Evolutionary conservation across 148 eudicot species (phyloP).

Genomic region (Rhododendron kiyosumense): DNA sequence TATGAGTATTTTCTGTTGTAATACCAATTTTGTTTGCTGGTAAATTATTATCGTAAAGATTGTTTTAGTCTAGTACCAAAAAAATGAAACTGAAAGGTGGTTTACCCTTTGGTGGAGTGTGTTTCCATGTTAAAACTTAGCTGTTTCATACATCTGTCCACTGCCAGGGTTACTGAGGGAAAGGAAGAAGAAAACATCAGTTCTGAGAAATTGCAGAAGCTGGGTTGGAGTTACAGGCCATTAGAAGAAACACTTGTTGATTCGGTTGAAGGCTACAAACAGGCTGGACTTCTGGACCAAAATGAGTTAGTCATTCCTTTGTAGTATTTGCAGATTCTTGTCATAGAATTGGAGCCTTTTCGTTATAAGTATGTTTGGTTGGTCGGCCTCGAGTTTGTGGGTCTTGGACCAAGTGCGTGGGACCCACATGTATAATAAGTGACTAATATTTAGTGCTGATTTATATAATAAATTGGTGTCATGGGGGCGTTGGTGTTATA

Average conservation of each 20-base stretch:
- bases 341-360: background rate
- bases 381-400: no score
- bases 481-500: no score
- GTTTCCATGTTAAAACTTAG: background rate
- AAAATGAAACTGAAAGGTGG: background rate
- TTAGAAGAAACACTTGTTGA: constrained; percentile 35
- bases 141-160: background rate
- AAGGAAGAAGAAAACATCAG: constrained; percentile 8
- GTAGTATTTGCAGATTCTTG: background rate
- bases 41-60: background rate
- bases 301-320: background rate
- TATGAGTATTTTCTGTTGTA: background rate
- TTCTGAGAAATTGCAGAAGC: constrained; percentile 29
- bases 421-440: no score
- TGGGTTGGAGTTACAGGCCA: constrained; percentile 37
- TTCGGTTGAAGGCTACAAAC: constrained; percentile 20
- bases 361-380: no score
- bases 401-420: no score
- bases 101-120: background rate
- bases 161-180: constrained; percentile 28
- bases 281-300: constrained; percentile 18
- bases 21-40: background rate
- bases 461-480: no score
- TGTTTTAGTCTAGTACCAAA: background rate
- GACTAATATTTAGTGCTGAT: no score